A percentile compares a stretch with the other conserved stretches of the same genome.
Evolutionary conservation across 2,329 filamentous ascomycete species (phyloP).

Genomic region (Xylogone sp.): DNA sequence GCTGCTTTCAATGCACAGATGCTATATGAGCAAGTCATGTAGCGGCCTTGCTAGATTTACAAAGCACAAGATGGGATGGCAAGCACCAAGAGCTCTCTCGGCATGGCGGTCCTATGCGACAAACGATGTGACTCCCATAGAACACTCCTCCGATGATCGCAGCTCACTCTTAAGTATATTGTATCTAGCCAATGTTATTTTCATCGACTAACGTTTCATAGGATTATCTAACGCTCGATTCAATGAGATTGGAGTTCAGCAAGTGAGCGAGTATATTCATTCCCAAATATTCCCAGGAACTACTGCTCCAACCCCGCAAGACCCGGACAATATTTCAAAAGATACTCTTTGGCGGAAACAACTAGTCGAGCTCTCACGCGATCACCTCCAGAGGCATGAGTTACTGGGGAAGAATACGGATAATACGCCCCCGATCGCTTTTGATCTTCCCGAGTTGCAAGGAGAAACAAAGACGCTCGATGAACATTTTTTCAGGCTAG

Average conservation of each 20-base stretch:
- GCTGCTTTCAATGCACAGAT: slow-evolving; percentile 24
- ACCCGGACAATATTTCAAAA: too few species aligned
- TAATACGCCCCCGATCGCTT: slow-evolving; percentile 69
- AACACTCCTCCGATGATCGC: slow-evolving; percentile 1
- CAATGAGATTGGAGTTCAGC: slow-evolving; percentile 93
- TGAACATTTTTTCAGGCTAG: slow-evolving; percentile 90
- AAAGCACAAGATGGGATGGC: slow-evolving; percentile 38
- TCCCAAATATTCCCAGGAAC: slow-evolving; percentile 72
- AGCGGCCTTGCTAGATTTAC: slow-evolving; percentile 49
- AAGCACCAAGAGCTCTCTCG: slow-evolving; percentile 22
- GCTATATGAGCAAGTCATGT: slow-evolving; percentile 23
- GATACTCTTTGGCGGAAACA: too few species aligned
- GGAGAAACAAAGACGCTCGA: slow-evolving; percentile 75
- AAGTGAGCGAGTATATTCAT: slow-evolving; percentile 81
- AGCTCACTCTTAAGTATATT: slow-evolving; percentile 14
- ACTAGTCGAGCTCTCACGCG: slow-evolving; percentile 73
- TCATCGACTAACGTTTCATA: slow-evolving; percentile 11
- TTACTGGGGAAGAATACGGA: slow-evolving; percentile 88
- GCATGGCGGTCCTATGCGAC: slow-evolving; percentile 41
- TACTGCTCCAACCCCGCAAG: slow-evolving; percentile 53
- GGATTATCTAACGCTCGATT: slow-evolving; percentile 58
- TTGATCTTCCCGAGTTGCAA: slow-evolving; percentile 77
- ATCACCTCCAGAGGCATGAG: slow-evolving; percentile 82
- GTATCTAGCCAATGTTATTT: neutral
- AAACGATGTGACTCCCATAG: slow-evolving; percentile 7